Evolutionary conservation across 2,329 filamentous ascomycete genomes (phyloP), one percentile per base, ranked within the genome.

Genomic region (Neocatenulostroma microsporum): DNA sequence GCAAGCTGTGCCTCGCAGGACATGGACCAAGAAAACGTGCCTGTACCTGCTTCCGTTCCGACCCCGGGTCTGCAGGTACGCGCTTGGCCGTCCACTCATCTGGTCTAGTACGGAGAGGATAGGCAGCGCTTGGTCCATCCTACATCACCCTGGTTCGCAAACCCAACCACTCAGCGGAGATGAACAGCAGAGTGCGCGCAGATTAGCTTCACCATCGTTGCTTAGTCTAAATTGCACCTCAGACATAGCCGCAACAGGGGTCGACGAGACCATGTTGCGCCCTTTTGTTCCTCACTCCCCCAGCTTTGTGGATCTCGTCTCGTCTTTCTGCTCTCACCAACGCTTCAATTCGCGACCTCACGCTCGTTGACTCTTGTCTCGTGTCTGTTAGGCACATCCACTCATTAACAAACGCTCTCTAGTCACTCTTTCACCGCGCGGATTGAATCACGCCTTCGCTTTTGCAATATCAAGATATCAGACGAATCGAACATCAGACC

Each of bases 361-460:
- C 34, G 24, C 34, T 36, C 30, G 13, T 21, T 25, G 15, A n/a
- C 34, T 24, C 26, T 25, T 29, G 39, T 44, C 38, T 42, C 45
- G 46, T 54, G 50, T 56, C 49, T 52, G 33, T 47, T 29, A 53
- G 54, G 50, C 54, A 50, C 42, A 44, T 42, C 41, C 54, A 51
- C 46, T 57, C 54, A 45, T 57, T 57, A 44, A 40, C 46, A 48
- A 13, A 34, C 14, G 4, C 42, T n/a, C n/a, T 37, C 42, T 44
- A 47, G 44, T 55, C 53, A 53, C 51, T 56, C 53, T 39, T 55
- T 57, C 47, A 44, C 33, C 29, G 40, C 46, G 46, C 46, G 40
- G 47, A 47, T 51, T 47, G 48, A 49, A 25, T 46, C 40, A 40
- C 32, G 39, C 49, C 31, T 27, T 26, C 29, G 7, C 34, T 33